Base-by-base conservation (phyloP, 2,329 filamentous ascomycete species). In the Colletotrichum sp. region DNA sequence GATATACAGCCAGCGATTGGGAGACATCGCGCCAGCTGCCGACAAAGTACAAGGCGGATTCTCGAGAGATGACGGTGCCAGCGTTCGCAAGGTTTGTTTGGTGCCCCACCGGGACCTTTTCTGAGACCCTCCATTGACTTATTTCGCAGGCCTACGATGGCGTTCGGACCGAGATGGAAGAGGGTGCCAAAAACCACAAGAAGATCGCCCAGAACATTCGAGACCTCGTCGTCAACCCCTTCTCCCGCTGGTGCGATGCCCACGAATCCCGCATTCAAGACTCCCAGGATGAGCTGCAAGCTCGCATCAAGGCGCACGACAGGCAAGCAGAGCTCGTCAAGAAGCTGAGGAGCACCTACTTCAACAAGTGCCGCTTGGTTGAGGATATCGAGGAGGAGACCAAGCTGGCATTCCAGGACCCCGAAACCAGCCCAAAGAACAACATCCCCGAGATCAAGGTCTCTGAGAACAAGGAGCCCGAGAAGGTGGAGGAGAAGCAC, bases 351-450 rank as follows among this genome's bases (percentile, higher is more conserved):
- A 98, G 95, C 85, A 94, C 95, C 80, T 99, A 99, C 86, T 99
- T 99, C 90, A 99, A 99, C 89, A 99, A 99, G 87, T 99, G 97
- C 84, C 94, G 98, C 66, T 88, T 98, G 77, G 94, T 99, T 8
- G 98, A 99, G 84, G 97, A 99, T 83, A 87, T 99, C 76, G 97
- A 99, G 84, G 97, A 99, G 86, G 98, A 99, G 88, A 98, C 98
- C 85, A 99, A 99, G 86, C 91, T 99, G 71, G 97, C 96, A 52
- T 99, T 99, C 86, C 96, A 98, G 84, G 95, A 96, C 79, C 95
- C 96, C 3, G 91, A 93, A 80, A 88, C 84, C 39, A 96, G 94
- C 83, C 93, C 94, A 5, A 88, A 92, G 83, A 89, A 91, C 71
- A 84, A 85, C 43, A 94, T 95, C 55, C 94, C 95, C 60, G 96